phyloP scores from a whole-genome alignment of 2,329 filamentous ascomycete species.

The Alternaria atra region DNA sequence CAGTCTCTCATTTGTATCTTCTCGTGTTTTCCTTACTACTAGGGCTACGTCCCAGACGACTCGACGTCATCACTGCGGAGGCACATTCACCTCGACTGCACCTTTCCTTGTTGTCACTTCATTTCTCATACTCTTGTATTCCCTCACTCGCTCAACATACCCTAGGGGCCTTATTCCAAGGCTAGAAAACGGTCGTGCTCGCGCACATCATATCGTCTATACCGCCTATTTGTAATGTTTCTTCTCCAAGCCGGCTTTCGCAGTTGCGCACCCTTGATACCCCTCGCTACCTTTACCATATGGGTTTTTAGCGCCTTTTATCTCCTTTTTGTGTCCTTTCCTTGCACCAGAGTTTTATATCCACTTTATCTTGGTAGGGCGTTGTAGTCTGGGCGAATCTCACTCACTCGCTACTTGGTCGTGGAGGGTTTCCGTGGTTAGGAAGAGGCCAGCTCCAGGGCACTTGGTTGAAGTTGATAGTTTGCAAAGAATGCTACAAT shows the following conservation, averaged over 20 bases:
- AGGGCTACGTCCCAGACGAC: slow-evolving; percentile 11
- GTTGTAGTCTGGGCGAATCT: background rate
- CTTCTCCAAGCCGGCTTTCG: slow-evolving; percentile 7
- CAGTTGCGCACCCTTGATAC: slow-evolving; percentile 24
- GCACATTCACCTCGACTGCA: slow-evolving; percentile 3
- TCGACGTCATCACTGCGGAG: slow-evolving; percentile 11
- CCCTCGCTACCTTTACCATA: slow-evolving; percentile 10
- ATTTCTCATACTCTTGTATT: background rate
- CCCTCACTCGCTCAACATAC: slow-evolving; percentile 9
- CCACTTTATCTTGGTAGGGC: background rate
- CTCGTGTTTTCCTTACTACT: background rate
- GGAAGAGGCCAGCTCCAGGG: background rate
- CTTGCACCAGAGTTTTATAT: slow-evolving; percentile 57
- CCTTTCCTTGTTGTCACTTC: slow-evolving; percentile 4
- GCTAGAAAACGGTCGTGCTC: slow-evolving; percentile 27
- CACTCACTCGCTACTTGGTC: slow-evolving; percentile 2
- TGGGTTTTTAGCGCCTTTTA: slow-evolving; percentile 7
- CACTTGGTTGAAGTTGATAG: slow-evolving; percentile 8
- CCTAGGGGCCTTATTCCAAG: slow-evolving; percentile 16
- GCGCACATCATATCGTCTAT: slow-evolving; percentile 21
- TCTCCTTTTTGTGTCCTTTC: slow-evolving; percentile 1
- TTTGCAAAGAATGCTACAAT: slow-evolving; percentile 9
- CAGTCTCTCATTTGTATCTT: background rate
- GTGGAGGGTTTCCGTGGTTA: background rate
- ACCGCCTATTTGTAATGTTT: slow-evolving; percentile 23